Base-by-base conservation (phyloP, 805 yeast species). In the Kazachstania martiniae region DNA sequence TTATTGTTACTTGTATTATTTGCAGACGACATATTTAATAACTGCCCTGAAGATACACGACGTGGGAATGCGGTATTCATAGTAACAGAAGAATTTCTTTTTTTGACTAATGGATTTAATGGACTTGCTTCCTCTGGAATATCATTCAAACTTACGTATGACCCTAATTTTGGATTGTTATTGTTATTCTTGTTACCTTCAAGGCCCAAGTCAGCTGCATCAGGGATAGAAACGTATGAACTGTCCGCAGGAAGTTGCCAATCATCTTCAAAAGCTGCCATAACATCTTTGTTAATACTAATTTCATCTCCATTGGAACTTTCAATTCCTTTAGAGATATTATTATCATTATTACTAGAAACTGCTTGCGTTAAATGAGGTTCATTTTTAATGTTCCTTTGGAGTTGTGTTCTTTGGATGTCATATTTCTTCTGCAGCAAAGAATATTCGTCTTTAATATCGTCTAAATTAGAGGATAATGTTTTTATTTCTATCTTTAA, bases 41-140 rank as follows among this genome's bases (percentile, higher is more conserved):
- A 23, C n/a, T 23, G 25, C 9, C 21, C 21, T 19, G 21, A 19
- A 19, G 9, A 8, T 19, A 10, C 10, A 8, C 21, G 21, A 19
- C 10, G 21, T 19, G 21, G 21, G 22, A 19, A 25, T n/a, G 21
- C 29, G 14, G 25, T 6, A 23, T 15, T 17, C n/a, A n/a, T n/a
- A n/a, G n/a, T n/a, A n/a, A n/a, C n/a, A 7, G 38, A 32, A 23
- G 25, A 12, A 25, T 21, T 29, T 24, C 26, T 24, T 27, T 32
- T 32, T 15, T 29, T 17, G 21, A 22, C 22, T 36, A 44, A 24
- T 13, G 29, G n/a, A 2, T 30, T 25, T 12, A 53, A 25, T 17
- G 44, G 53, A 9, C 45, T 36, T 7, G 51, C 56, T 16, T 53
- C 57, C 21, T 45, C 50, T 2, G 57, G 55, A 6, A 49, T 42